These are phyloP conservation scores for Maudiozyma humilis DNA, from an alignment of 1,139 yeast genomes.

Conservation along the genomic window DNA sequence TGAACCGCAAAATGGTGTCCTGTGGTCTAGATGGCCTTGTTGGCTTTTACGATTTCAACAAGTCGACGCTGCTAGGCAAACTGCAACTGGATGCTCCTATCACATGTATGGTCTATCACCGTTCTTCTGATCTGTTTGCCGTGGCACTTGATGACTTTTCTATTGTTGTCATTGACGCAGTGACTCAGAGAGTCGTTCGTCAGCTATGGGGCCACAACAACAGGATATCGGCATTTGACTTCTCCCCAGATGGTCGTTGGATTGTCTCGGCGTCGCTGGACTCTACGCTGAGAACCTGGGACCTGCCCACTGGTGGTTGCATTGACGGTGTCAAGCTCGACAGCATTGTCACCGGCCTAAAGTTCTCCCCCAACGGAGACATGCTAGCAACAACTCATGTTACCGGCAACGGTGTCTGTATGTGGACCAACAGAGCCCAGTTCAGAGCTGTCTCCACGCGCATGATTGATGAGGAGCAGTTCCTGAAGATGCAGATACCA, in stretches of 20 bases:
- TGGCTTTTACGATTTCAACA: slow-evolving; percentile 78
- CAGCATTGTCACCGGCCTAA: slow-evolving; percentile 68
- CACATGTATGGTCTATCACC: slow-evolving; percentile 67
- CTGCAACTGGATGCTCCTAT: slow-evolving; percentile 68
- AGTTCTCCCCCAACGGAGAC: slow-evolving; percentile 84
- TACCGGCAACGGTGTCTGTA: slow-evolving; percentile 75
- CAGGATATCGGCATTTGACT: slow-evolving; percentile 80
- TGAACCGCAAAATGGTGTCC: slow-evolving; percentile 81
- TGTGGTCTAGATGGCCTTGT: slow-evolving; percentile 84
- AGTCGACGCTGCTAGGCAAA: slow-evolving; percentile 61
- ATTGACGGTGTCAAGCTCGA: slow-evolving; percentile 83
- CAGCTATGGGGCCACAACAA: slow-evolving; percentile 85
- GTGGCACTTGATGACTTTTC: slow-evolving; percentile 81
- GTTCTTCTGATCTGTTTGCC: slow-evolving; percentile 77
- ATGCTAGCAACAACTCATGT: slow-evolving; percentile 91
- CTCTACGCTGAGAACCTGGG: slow-evolving; percentile 92
- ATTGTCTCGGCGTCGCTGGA: slow-evolving; percentile 77
- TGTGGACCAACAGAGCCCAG: slow-evolving; percentile 91
- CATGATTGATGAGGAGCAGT: slow-evolving; percentile 67
- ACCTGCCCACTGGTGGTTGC: slow-evolving; percentile 93
- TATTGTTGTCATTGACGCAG: slow-evolving; percentile 72
- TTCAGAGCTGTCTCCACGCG: slow-evolving; percentile 64
- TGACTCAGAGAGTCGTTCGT: slow-evolving; percentile 77
- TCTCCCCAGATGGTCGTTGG: slow-evolving; percentile 96
- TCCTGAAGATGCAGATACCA: slow-evolving; percentile 56